Base-by-base conservation (phyloP, 805 yeast genomes). In the Candida manassasensis region DNA sequence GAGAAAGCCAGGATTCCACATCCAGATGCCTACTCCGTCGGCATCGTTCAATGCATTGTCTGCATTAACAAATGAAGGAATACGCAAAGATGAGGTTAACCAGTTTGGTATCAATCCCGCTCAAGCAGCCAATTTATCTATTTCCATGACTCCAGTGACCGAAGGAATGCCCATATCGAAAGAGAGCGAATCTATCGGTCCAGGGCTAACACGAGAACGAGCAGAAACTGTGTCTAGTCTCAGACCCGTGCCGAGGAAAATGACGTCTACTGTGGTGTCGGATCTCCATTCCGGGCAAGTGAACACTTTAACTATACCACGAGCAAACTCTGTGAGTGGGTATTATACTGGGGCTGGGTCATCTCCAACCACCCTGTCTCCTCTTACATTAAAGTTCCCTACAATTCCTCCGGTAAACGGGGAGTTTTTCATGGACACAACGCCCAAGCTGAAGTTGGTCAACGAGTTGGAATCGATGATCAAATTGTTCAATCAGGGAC, bases 121-220 rank as follows among this genome's bases (percentile, higher is more conserved):
- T 11, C 71, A 68, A 21, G 67, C 73, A 3, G 63, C 70, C 6
- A 58, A 61, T 37, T 53, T 73, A 3, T 79, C 85, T 1, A 62
- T 79, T 47, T 75, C 85, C 0, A 84, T 84, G 93, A 84, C 94
- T 0, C 94, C 93, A 2, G 77, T 84, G 4, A 72, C 85, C 2
- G 94, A 84, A 45, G 79, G 56, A 36, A 69, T 66, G 19, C 40
- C 42, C 17, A 32, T 12, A 16, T 17, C n/a, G 17, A 35, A 27
- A 32, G 21, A 7, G 36, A 36, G 12, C 38, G 12, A 35, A 25
- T 16, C 40, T 7, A 16, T 40, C 39, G 19, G 30, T 33, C 12
- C 27, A 6, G 6, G 42, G 33, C 1, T 42, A 3, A 6, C 39
- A 3, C 29, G 45, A 32, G 54, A 46, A 18, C 36, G 49, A 28